Conservation (phyloP, 768 basidiomycete species). For the Mycena alexandri region DNA sequence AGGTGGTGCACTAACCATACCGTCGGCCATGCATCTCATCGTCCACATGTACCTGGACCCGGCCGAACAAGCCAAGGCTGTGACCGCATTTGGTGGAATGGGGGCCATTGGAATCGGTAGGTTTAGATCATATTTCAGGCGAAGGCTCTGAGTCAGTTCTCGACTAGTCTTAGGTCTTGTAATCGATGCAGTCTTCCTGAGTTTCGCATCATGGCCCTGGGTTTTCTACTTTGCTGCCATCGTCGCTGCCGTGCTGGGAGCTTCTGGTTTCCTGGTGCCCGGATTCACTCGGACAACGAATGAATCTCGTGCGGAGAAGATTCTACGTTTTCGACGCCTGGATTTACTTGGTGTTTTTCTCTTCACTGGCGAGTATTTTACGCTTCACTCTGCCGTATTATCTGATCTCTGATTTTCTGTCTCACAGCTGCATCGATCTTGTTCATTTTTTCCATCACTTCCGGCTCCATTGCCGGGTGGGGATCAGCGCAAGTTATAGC, state of each 20-base stretch:
- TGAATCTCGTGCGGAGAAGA: slow-evolving; percentile 15
- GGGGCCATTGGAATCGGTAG: slow-evolving; percentile 61
- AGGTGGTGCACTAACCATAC: slow-evolving; percentile 64
- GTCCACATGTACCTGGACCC: slow-evolving; percentile 64
- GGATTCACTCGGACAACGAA: too few relatives aligned
- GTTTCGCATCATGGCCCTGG: slow-evolving; percentile 60
- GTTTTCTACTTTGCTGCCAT: slow-evolving; percentile 64
- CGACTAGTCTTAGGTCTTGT: slow-evolving; percentile 60
- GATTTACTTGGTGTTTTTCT: slow-evolving; percentile 55
- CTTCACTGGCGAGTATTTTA: slow-evolving; percentile 47
- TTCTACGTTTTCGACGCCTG: slow-evolving; percentile 44
- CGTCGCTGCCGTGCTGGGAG: slow-evolving; percentile 47
- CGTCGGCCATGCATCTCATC: slow-evolving; percentile 63
- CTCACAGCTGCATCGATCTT: slow-evolving; percentile 50
- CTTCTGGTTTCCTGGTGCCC: not conserved
- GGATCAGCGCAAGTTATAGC: slow-evolving; percentile 56
- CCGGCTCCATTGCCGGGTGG: slow-evolving; percentile 66
- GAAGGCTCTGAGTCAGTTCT: too few relatives aligned
- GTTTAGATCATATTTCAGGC: too few relatives aligned
- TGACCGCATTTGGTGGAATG: slow-evolving; percentile 60
- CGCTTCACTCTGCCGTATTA: too few relatives aligned
- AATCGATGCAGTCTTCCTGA: slow-evolving; percentile 59
- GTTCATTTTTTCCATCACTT: slow-evolving; percentile 59
- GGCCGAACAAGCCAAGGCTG: slow-evolving; percentile 59
- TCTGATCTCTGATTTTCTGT: too few relatives aligned